Evolutionary conservation across 306 rosid species (phyloP), one percentile per base, ranked within the genome.

Genomic region (Rosa chinensis): DNA sequence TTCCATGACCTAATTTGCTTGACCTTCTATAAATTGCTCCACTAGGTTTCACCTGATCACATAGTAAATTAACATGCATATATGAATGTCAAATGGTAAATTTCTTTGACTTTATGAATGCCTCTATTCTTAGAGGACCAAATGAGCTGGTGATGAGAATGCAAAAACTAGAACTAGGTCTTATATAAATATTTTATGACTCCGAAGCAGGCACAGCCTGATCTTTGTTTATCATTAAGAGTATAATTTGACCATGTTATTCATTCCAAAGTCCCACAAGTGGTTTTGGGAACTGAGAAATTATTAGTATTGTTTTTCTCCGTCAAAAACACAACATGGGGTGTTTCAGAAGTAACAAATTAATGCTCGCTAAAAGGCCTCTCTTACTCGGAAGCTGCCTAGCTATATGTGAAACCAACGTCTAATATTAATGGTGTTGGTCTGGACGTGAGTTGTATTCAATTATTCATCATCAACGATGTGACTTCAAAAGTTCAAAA

Each of bases 1-100:
- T 71, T 76, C 66, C 72, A 64, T 55, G 64, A 68, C 76, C 17
- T 81, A 73, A 82, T 82, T 85, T 80, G 84, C 73, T 76, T 80
- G 79, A 78, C 62, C 72, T 81, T 83, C 74, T 58, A 66, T 49
- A 75, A 35, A 70, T 16, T 3, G 21, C 18, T 4, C 40, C 23
- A 10, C 53, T 12, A 5, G 10, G 50, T 21, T 77, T 70, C 73
- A 48, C 77, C 70, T 45, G 47, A 12, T 47, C 62, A 43, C 62
- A 21, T 74, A 10, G 21, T 73, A 9, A 5, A 44, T 21, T 73
- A 25, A 50, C 74, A 67, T 66, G 50, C 3, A 52, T 10, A 28
- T 35, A 4, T 21, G 39, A 74, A 66, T 53, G 80, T 68, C 84
- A 81, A 68, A 72, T n/a, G 45, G 72, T 56, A 78, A 68, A 67